A percentile compares a stretch with the other conserved stretches of the same genome.
Evolutionary conservation across 108 stramenopile genomes (phyloP).

Genomic region (Nannochloropsis oceanica): DNA sequence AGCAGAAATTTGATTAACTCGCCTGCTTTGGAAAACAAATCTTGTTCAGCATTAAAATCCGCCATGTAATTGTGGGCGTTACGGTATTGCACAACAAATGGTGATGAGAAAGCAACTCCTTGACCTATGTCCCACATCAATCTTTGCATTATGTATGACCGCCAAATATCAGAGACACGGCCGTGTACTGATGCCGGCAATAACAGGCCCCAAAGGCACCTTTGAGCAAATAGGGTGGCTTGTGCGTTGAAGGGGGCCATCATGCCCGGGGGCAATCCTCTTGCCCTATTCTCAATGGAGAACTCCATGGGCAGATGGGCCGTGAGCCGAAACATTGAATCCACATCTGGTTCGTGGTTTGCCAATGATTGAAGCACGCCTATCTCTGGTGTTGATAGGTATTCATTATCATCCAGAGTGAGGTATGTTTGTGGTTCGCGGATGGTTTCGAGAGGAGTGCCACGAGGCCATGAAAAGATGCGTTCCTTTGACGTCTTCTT

Average conservation of each 20-base stretch:
- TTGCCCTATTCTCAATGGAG: neutral
- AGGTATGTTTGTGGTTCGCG: too few species aligned
- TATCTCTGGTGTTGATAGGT: too few species aligned
- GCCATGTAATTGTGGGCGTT: too few species aligned
- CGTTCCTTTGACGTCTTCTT: too few species aligned
- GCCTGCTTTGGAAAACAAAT: too few species aligned
- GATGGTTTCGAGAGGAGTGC: too few species aligned
- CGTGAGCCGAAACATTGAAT: conserved; percentile 46
- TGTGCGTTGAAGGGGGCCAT: conserved; percentile 49
- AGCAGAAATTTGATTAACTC: too few species aligned
- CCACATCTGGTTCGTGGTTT: conserved; percentile 47
- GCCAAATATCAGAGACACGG: conserved; percentile 50
- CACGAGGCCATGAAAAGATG: too few species aligned
- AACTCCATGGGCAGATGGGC: conserved; percentile 28
- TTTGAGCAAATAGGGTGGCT: conserved; percentile 40
- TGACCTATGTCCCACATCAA: conserved; percentile 20
- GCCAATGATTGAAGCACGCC: conserved; percentile 3
- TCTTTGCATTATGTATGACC: conserved; percentile 42
- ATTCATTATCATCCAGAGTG: too few species aligned
- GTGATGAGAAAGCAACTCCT: conserved; percentile 28
- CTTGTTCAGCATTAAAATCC: too few species aligned
- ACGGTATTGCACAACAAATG: conserved; percentile 9
- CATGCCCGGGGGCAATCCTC: neutral
- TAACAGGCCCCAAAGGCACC: conserved; percentile 35
- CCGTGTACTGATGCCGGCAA: conserved; percentile 43